These are phyloP conservation scores for Pseudogymnoascus sp. DNA, from an alignment of 2,329 filamentous ascomycete genomes.

Conservation along the genomic window DNA sequence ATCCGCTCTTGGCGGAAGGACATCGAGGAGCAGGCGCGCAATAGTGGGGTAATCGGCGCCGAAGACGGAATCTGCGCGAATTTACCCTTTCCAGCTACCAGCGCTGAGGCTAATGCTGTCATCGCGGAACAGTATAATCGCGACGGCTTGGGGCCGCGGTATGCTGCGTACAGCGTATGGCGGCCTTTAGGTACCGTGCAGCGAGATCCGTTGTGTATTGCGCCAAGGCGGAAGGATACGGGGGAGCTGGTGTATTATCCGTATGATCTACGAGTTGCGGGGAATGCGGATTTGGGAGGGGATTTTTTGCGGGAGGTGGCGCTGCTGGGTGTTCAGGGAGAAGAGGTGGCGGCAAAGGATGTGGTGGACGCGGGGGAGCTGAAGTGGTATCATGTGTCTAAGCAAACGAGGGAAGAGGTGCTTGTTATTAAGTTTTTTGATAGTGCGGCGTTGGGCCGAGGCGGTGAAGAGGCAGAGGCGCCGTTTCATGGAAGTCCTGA, in stretches of 20 bases:
- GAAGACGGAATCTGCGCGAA: background rate
- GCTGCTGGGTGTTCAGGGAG: background rate
- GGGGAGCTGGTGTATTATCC: background rate
- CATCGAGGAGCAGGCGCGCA: background rate
- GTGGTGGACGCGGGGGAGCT: background rate
- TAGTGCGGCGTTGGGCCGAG: background rate
- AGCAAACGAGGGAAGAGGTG: conserved; percentile 4
- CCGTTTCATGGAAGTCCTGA: conserved; percentile 7
- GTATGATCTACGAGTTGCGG: background rate
- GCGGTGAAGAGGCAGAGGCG: background rate
- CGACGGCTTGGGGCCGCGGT: background rate
- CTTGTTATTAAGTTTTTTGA: conserved; percentile 10
- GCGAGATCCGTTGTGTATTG: background rate
- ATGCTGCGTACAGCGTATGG: background rate
- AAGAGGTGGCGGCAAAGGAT: background rate
- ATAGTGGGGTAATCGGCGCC: background rate
- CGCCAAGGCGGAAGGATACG: background rate
- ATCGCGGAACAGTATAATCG: background rate
- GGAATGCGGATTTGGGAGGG: background rate
- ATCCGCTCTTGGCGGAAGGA: background rate
- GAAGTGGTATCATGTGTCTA: conserved; percentile 6
- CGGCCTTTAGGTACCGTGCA: background rate
- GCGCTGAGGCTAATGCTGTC: background rate
- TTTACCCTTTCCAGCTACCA: background rate
- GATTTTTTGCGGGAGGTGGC: conserved; percentile 8